Evolutionary conservation across 768 basidiomycete species (phyloP).

Genomic region (Auriscalpium vulgare): DNA sequence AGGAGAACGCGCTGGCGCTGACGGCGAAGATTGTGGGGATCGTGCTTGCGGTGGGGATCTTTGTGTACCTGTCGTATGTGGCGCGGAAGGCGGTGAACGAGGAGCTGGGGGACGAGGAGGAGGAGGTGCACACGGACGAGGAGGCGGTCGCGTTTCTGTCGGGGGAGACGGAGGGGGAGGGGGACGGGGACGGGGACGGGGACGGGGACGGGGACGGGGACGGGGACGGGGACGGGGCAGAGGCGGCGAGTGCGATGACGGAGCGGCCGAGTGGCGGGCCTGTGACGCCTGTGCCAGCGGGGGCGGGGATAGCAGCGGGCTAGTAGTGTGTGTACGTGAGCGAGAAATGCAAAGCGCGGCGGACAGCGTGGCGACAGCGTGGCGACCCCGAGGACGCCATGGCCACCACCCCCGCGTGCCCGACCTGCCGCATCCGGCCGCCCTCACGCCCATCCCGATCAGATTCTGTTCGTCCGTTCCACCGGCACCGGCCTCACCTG

Average conservation of each 20-base stretch:
- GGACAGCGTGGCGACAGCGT: no score
- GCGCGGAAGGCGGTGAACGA: slow-evolving; percentile 61
- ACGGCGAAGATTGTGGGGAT: slow-evolving; percentile 67
- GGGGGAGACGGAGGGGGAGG: slow-evolving; percentile 3
- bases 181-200: slow-evolving; percentile 3
- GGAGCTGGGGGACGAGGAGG: slow-evolving; percentile 40
- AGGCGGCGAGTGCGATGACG: slow-evolving; percentile 4
- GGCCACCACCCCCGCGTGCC: no score
- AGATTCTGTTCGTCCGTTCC: no score
- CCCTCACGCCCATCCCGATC: no score
- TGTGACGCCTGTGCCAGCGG: background rate
- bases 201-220: slow-evolving; percentile 5
- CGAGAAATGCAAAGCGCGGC: no score
- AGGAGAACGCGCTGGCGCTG: slow-evolving; percentile 42
- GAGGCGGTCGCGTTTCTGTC: slow-evolving; percentile 14
- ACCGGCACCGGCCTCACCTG: no score
- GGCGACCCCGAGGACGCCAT: no score
- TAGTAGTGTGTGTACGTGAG: no score
- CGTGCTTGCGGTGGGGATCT: slow-evolving; percentile 60
- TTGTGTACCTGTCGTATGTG: slow-evolving; percentile 74
- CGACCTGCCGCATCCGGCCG: no score
- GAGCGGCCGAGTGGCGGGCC: background rate
- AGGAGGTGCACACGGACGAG: slow-evolving; percentile 16
- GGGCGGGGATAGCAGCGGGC: no score
- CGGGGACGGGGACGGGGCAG: no score